These are phyloP conservation scores for Castanea crenata DNA, from an alignment of 306 rosid species.

Conservation along the genomic window DNA sequence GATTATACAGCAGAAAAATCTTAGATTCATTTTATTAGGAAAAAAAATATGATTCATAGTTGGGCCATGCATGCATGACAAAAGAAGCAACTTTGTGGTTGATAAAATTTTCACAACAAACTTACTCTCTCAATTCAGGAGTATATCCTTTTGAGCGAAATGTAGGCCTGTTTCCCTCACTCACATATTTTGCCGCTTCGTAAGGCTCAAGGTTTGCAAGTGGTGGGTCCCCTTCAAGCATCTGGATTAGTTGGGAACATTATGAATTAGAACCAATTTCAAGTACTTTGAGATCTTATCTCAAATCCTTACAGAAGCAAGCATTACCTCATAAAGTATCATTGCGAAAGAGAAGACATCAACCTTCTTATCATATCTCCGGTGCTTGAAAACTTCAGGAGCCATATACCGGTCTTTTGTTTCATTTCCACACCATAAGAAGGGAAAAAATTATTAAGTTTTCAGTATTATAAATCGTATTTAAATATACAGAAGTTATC, in stretches of 20 bases:
- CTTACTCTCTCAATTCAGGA: slow-evolving; percentile 74
- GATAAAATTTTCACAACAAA: slow-evolving; percentile 8
- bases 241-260: slow-evolving; percentile 52
- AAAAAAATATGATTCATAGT: not conserved
- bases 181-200: slow-evolving; percentile 80
- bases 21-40: not conserved
- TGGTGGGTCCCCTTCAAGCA: slow-evolving; percentile 95
- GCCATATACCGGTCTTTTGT: slow-evolving; percentile 90
- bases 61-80: not conserved
- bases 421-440: slow-evolving; percentile 23
- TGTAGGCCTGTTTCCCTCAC: slow-evolving; percentile 81
- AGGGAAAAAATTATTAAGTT: slow-evolving; percentile 1
- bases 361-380: slow-evolving; percentile 87
- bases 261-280: slow-evolving; percentile 19
- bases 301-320: slow-evolving; percentile 7
- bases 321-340: slow-evolving; percentile 88
- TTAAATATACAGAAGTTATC: slow-evolving; percentile 12
- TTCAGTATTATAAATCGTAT: not conserved
- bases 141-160: slow-evolving; percentile 60
- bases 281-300: slow-evolving; percentile 8
- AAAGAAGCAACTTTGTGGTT: not conserved
- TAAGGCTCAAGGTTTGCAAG: slow-evolving; percentile 76
- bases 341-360: slow-evolving; percentile 94
- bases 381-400: slow-evolving; percentile 91
- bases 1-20: not conserved